phyloP scores from a whole-genome alignment of 2,329 filamentous ascomycete species.

The Fusarium napiforme region DNA sequence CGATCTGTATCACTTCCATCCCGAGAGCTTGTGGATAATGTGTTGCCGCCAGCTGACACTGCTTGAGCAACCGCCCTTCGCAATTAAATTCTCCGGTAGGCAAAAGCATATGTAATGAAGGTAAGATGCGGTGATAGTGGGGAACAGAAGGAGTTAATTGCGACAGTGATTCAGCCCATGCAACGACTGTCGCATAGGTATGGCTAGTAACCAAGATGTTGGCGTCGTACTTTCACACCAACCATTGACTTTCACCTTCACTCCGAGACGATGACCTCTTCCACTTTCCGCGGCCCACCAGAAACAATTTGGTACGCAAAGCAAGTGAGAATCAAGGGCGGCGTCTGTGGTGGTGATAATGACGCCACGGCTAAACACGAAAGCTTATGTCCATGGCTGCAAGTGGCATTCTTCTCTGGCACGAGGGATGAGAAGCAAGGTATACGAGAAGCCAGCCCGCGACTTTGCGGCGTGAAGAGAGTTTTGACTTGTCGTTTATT shows the following conservation, averaged over 20 bases:
- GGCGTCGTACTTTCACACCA: background rate
- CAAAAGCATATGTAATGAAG: background rate
- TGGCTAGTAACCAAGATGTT: background rate
- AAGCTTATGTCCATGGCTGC: background rate
- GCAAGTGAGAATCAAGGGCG: background rate
- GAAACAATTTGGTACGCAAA: too few relatives aligned
- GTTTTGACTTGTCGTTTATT: background rate
- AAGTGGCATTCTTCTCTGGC: background rate
- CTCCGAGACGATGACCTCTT: background rate
- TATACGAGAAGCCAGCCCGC: background rate
- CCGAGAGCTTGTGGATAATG: background rate
- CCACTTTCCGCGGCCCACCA: too few relatives aligned
- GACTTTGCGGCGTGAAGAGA: background rate
- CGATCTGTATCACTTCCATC: background rate
- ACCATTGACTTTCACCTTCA: background rate
- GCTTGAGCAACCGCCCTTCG: background rate
- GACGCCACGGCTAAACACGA: slow-evolving; percentile 4
- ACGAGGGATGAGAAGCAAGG: background rate
- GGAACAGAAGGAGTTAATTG: background rate
- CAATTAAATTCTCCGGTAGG: background rate
- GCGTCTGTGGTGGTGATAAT: background rate
- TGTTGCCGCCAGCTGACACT: background rate
- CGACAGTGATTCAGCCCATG: background rate
- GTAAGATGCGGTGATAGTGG: background rate
- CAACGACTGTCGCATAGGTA: background rate